Percentiles rank a stretch among this genome's conserved stretches.
phyloP scores from a whole-genome alignment of 192 early-diverging fungal genomes.

The Podila minutissima region DNA sequence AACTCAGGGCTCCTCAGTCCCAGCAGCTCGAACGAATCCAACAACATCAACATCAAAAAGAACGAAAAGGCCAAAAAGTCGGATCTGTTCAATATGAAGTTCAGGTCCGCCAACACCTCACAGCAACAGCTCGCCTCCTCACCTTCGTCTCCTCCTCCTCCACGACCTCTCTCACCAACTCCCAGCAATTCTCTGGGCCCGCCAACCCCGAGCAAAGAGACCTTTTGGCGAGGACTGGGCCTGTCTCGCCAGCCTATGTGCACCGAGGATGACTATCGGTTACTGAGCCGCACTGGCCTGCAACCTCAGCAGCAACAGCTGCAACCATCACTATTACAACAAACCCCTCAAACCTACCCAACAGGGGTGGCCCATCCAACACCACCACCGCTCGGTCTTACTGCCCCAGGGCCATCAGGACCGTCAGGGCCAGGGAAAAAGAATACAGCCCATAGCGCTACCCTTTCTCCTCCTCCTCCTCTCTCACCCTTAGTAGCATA shows the following conservation, averaged over 20 bases:
- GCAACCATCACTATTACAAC: neutral
- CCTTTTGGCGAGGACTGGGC: constrained; percentile 22
- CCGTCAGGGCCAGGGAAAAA: too few relatives aligned
- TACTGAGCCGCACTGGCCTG: neutral
- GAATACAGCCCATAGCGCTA: too few relatives aligned
- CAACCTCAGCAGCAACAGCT: neutral
- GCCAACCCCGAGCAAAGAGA: constrained; percentile 35
- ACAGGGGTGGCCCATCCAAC: too few relatives aligned
- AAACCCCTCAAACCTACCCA: too few relatives aligned
- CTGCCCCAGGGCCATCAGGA: too few relatives aligned
- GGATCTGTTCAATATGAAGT: constrained; percentile 36
- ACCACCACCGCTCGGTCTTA: too few relatives aligned
- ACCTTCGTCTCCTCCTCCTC: neutral
- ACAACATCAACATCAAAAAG: constrained; percentile 5
- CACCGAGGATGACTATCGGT: constrained; percentile 18
- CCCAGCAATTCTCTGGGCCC: constrained; percentile 9
- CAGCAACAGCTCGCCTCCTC: neutral
- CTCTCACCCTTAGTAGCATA: too few relatives aligned
- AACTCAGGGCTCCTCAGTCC: constrained; percentile 2
- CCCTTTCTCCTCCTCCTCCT: too few relatives aligned
- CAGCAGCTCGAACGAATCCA: constrained; percentile 1
- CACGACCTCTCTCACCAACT: neutral
- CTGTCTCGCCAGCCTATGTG: constrained; percentile 7
- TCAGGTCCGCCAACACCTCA: constrained; percentile 8
- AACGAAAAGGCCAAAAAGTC: constrained; percentile 20